Evolutionary conservation across 2,329 filamentous ascomycete genomes (phyloP).

Genomic region (Elsinoe necatrix): DNA sequence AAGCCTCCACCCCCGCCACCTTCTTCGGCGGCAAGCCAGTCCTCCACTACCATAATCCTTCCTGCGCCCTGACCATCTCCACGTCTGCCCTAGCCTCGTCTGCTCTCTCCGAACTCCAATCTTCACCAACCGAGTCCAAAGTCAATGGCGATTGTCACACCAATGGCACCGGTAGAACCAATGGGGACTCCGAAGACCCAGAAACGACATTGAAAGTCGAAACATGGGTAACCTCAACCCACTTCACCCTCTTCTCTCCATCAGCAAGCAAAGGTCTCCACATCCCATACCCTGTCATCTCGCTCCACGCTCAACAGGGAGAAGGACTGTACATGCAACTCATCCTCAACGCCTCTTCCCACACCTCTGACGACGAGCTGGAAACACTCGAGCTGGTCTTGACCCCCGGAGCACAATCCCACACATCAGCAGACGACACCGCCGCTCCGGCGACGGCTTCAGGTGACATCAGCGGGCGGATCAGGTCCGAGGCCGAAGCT

Average conservation of each 20-base stretch:
- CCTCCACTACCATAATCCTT: constrained; percentile 54
- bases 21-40: constrained; percentile 66
- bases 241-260: constrained; percentile 57
- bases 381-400: constrained; percentile 61
- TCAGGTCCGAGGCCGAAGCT: constrained; percentile 27
- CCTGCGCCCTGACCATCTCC: constrained; percentile 51
- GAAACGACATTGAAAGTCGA: constrained; percentile 24
- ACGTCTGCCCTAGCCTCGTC: constrained; percentile 44
- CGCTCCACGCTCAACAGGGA: constrained; percentile 65
- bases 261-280: constrained; percentile 52
- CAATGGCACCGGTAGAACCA: constrained; percentile 20
- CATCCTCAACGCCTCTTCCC: constrained; percentile 49
- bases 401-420: constrained; percentile 38
- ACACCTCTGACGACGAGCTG: constrained; percentile 54
- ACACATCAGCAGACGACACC: constrained; percentile 19
- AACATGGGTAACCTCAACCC: constrained; percentile 29
- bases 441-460: constrained; percentile 19
- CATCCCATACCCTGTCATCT: constrained; percentile 66
- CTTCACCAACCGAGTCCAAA: constrained; percentile 28
- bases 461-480: constrained; percentile 20
- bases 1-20: constrained; percentile 61
- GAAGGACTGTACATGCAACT: constrained; percentile 58
- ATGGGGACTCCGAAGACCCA: constrained; percentile 16
- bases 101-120: constrained; percentile 42
- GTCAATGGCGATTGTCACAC: constrained; percentile 18